Evolutionary conservation across 1,284 basidiomycete species (phyloP).

Genomic region (Fistulina hepatica): DNA sequence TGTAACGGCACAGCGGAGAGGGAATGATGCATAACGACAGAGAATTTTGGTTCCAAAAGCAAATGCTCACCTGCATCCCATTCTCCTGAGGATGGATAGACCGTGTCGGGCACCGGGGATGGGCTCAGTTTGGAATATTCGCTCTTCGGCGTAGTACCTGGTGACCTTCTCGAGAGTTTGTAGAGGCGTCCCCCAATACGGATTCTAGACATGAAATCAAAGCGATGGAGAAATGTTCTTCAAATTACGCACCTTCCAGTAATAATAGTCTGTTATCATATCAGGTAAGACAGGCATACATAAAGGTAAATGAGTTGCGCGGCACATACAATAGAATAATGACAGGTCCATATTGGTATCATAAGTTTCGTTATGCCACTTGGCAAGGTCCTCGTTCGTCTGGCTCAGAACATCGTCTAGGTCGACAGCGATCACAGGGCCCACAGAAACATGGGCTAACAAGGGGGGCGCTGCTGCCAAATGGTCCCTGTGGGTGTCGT

Average conservation of each 20-base stretch:
- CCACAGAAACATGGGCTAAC: conserved; percentile 16
- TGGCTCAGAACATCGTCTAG: conserved; percentile 68
- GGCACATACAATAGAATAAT: conserved; percentile 58
- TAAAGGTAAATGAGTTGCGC: conserved; percentile 4
- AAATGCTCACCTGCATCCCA: conserved; percentile 46
- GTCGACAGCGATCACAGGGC: conserved; percentile 57
- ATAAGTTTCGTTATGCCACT: conserved; percentile 66
- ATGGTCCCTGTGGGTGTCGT: too few relatives aligned
- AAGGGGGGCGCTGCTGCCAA: too few relatives aligned
- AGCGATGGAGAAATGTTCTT: too few relatives aligned
- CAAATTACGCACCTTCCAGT: conserved; percentile 44
- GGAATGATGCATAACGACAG: neutral
- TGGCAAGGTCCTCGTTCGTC: conserved; percentile 54
- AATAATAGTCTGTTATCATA: conserved; percentile 39
- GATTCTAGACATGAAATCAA: conserved; percentile 33
- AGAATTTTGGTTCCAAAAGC: too few relatives aligned
- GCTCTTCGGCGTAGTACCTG: conserved; percentile 45
- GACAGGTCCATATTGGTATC: conserved; percentile 37
- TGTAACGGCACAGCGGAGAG: conserved; percentile 21
- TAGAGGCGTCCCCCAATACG: conserved; percentile 57
- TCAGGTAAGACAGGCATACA: conserved; percentile 4
- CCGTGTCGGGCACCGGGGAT: conserved; percentile 60
- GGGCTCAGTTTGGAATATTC: conserved; percentile 41
- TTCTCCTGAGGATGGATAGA: conserved; percentile 39
- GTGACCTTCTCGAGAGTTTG: conserved; percentile 51